Evolutionary conservation across 768 basidiomycete species (phyloP), one percentile per base, ranked within the genome.

Genomic region (Trametes elegans): DNA sequence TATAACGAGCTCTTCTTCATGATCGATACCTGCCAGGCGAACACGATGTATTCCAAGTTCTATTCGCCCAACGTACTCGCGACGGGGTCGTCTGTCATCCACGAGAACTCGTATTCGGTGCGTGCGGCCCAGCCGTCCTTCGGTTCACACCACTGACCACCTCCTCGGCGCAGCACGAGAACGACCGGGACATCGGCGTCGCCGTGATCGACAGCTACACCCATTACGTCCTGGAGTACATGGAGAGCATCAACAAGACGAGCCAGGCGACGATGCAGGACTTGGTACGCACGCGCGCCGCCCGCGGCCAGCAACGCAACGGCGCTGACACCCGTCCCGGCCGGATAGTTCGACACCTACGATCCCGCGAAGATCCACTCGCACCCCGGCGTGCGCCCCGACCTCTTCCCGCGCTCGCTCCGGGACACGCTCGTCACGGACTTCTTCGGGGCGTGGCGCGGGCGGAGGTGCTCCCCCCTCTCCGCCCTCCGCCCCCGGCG

Each of bases 1-100:
- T 99, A 98, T 74, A 95, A 98, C 70, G 92, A 96, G 69, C 84
- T 99, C 44, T 81, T 99, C 65, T 97, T 96, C 76, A 98, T 98
- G 90, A 87, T 95, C 55, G 96, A 99, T 65, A 98, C 96, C 0
- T 99, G 96, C 67, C 94, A 99, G 71, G 97, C 96, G 24, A 96
- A 93, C 67, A 92, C 91, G 4, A 87, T 99, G 85, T 98, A 91
- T 66, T 84, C 87, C 47, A 90, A 93, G 66, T 83, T 96, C 62
- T 95, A 95, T 70, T 94, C 93, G 1, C 93, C 93, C 0, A 92
- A 95, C 62, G 87, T 98, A 45, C 80, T 96, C 3, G 92, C 95
- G 0, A 93, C 93, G 0, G 95, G 93, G 0, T 94, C 91, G 0
- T 90, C 92, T 8, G 72, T 80, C 46, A 73, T 95, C 24, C 88